Percentiles rank a stretch among this genome's conserved stretches.
Conservation (phyloP, 1,284 basidiomycete species). For the Megacollybia platyphylla region DNA sequence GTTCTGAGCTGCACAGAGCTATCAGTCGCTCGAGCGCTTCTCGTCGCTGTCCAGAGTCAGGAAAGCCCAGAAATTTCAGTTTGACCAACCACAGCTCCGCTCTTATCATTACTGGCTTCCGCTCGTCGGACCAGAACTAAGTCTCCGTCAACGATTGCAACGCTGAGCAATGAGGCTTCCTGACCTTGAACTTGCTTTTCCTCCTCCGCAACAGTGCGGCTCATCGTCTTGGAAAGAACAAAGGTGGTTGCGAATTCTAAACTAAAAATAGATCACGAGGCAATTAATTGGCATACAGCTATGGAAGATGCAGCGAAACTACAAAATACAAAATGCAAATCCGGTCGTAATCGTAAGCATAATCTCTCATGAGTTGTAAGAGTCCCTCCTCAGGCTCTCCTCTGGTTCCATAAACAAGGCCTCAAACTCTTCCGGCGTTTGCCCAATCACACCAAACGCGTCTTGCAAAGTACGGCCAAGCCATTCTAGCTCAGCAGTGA, state of each 20-base stretch:
- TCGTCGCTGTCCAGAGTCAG: constrained; percentile 12
- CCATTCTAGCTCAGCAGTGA: constrained; percentile 76
- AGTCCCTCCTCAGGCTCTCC: not conserved
- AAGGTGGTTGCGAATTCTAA: not conserved
- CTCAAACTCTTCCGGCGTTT: constrained; percentile 58
- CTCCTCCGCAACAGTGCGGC: not conserved
- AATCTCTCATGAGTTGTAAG: not conserved
- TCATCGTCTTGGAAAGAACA: not conserved
- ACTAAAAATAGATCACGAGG: not conserved
- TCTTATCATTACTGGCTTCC: not conserved
- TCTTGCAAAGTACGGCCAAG: constrained; percentile 72
- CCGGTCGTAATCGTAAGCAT: not conserved
- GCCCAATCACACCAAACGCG: constrained; percentile 80
- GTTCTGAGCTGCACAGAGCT: constrained; percentile 18
- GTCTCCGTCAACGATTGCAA: not conserved
- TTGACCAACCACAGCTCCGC: not conserved
- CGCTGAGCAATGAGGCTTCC: not conserved
- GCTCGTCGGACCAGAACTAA: not conserved
- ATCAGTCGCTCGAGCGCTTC: constrained; percentile 23
- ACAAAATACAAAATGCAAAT: not conserved
- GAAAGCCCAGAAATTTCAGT: not conserved
- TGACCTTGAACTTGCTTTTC: not conserved
- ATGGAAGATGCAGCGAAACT: not conserved
- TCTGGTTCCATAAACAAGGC: constrained; percentile 33
- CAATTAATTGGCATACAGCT: not conserved